Evolutionary conservation across 1,284 basidiomycete genomes (phyloP), one percentile per base, ranked within the genome.

Genomic region (Farysia itapuensis): DNA sequence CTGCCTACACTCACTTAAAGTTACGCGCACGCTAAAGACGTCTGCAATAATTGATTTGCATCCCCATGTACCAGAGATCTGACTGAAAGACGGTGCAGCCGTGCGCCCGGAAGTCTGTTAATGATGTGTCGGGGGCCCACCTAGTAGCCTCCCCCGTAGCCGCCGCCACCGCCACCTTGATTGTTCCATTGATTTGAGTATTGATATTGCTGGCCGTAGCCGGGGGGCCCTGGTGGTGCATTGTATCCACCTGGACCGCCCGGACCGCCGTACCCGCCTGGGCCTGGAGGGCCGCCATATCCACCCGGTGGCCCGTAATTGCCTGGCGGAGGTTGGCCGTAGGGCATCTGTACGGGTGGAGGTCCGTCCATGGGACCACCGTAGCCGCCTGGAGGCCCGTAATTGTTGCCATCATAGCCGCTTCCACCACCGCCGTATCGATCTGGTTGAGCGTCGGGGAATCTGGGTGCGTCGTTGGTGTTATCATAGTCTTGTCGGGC

Each of bases 401-500:
- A n/a, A n/a, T n/a, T n/a, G n/a, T n/a, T n/a, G n/a, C n/a, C n/a
- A n/a, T n/a, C n/a, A n/a, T n/a, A n/a, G n/a, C n/a, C n/a, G n/a
- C n/a, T n/a, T n/a, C n/a, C n/a, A n/a, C n/a, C n/a, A 24, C 43
- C 35, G n/a, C 40, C 41, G 19, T 52, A 49, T 11, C 56, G 48
- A 5, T 41, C 53, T 2, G 57, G 57, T 35, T 53, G 41, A 21
- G 57, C 50, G 29, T 60, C 39, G 11, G 57, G 57, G 50, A 60
- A 60, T 28, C 43, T 49, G 3, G 57, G 57, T 2, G 42, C 26
- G 26, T 28, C 26, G 26, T 28, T 9, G 26, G 9, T 28, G 11
- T n/a, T n/a, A 11, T 9, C 26, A n/a, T 28, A 28, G 26, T n/a
- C 26, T 28, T 9, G 26, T 28, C 26, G 9, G n/a, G 11, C 26